Evolutionary conservation across 2,329 filamentous ascomycete species (phyloP).

Genomic region (Trichophyton mentagrophytes): DNA sequence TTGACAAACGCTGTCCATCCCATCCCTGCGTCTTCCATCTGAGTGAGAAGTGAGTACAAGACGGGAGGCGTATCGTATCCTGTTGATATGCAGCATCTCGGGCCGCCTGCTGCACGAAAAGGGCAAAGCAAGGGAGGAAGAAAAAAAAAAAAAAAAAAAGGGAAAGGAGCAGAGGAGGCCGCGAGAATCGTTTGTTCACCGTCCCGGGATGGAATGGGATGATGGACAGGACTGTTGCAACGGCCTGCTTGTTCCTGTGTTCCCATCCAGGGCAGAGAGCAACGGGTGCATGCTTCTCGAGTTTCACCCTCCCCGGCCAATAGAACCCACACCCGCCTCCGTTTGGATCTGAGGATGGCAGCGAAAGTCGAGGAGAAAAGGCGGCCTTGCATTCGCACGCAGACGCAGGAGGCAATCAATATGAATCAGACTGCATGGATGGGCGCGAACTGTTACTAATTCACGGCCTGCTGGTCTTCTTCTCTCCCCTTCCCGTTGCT

Average conservation of each 20-base stretch:
- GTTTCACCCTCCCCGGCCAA: background rate
- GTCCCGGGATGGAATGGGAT: background rate
- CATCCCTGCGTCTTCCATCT: background rate
- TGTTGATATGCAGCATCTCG: background rate
- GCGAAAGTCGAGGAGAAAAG: background rate
- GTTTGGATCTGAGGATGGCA: background rate
- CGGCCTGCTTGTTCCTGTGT: background rate
- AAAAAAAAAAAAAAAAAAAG: background rate
- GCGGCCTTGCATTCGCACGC: background rate
- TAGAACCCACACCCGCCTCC: background rate
- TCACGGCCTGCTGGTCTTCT: background rate
- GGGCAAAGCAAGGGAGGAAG: background rate
- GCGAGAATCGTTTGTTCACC: background rate
- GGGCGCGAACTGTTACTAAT: background rate
- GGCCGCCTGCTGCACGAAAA: background rate
- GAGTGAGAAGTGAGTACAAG: background rate
- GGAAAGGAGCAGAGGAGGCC: background rate
- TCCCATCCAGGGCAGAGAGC: background rate
- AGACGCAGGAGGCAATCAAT: slow-evolving; percentile 1
- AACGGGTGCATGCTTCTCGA: background rate
- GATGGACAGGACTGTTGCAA: background rate
- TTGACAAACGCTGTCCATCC: background rate
- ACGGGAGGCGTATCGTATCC: background rate
- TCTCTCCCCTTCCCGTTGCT: background rate
- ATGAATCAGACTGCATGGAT: slow-evolving; percentile 3